These are phyloP conservation scores for Penicillium capsulatum DNA, from an alignment of 2,329 filamentous ascomycete genomes.

Conservation along the genomic window DNA sequence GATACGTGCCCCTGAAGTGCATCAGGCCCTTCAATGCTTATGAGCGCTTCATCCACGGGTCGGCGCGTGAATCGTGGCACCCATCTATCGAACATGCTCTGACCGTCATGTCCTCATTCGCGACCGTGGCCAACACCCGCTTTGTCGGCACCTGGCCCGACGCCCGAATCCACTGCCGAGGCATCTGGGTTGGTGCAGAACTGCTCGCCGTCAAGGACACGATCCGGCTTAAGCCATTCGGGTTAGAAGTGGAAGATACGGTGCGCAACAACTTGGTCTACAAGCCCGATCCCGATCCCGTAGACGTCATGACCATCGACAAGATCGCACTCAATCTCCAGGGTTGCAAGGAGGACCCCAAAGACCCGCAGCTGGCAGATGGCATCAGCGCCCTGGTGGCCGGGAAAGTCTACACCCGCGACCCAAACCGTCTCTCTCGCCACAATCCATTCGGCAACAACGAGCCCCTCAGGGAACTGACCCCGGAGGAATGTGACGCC, in stretches of 20 bases:
- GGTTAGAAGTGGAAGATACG: conserved; percentile 10
- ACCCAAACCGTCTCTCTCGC: conserved; percentile 23
- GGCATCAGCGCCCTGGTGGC: conserved; percentile 46
- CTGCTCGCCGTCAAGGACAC: conserved; percentile 52
- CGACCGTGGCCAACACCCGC: conserved; percentile 49
- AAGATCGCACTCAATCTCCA: conserved; percentile 50
- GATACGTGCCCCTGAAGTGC: conserved; percentile 52
- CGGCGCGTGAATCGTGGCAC: conserved; percentile 45
- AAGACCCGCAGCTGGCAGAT: conserved; percentile 46
- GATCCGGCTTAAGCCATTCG: conserved; percentile 47
- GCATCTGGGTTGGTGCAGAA: conserved; percentile 56
- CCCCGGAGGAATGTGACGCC: conserved; percentile 31
- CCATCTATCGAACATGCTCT: conserved; percentile 54
- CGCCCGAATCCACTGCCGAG: conserved; percentile 51
- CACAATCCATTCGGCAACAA: conserved; percentile 18
- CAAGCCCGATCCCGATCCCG: no score
- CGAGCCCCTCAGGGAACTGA: conserved; percentile 22
- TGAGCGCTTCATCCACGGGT: conserved; percentile 46
- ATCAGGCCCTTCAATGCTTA: conserved; percentile 55
- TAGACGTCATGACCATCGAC: conserved; percentile 53
- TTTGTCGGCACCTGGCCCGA: conserved; percentile 55
- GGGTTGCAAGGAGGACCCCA: conserved; percentile 47
- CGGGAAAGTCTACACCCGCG: conserved; percentile 47
- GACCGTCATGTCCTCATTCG: conserved; percentile 51
- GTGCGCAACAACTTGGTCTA: no score